Evolutionary conservation across 2,329 filamentous ascomycete species (phyloP).

Genomic region (Apiospora pterosperma): DNA sequence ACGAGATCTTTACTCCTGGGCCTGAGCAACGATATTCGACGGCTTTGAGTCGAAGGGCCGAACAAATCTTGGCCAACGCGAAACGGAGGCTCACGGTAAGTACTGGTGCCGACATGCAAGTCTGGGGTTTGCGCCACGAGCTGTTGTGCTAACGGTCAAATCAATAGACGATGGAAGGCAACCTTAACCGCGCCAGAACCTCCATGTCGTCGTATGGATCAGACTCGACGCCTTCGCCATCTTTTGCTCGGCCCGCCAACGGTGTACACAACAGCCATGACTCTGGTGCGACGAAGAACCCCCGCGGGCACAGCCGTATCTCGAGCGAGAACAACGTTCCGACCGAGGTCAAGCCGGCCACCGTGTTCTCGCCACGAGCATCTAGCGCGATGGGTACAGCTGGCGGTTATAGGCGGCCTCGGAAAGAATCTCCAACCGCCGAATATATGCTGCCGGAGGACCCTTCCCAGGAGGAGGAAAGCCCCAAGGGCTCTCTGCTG

Average conservation of each 20-base stretch:
- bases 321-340: conserved; percentile 58
- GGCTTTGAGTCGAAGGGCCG: conserved; percentile 76
- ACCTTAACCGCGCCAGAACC: conserved; percentile 73
- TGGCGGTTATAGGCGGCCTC: conserved; percentile 53
- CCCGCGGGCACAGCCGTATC: conserved; percentile 54
- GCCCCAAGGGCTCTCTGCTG: background rate
- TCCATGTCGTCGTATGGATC: conserved; percentile 44
- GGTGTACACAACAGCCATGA: conserved; percentile 30
- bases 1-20: conserved; percentile 24
- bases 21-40: conserved; percentile 67
- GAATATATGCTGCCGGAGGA: conserved; percentile 29
- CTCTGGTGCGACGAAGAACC: conserved; percentile 16
- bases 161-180: conserved; percentile 84
- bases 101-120: conserved; percentile 10
- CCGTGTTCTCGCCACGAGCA: conserved; percentile 50
- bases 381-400: conserved; percentile 61
- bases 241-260: conserved; percentile 38
- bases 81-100: conserved; percentile 84
- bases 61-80: conserved; percentile 88
- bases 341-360: conserved; percentile 35
- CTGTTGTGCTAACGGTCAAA: conserved; percentile 17
- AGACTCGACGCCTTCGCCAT: conserved; percentile 51
- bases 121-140: background rate
- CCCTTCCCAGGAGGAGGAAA: background rate
- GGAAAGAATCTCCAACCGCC: conserved; percentile 40